Conservation (phyloP, 2,329 filamentous ascomycete species). For the Fusarium paranaense region DNA sequence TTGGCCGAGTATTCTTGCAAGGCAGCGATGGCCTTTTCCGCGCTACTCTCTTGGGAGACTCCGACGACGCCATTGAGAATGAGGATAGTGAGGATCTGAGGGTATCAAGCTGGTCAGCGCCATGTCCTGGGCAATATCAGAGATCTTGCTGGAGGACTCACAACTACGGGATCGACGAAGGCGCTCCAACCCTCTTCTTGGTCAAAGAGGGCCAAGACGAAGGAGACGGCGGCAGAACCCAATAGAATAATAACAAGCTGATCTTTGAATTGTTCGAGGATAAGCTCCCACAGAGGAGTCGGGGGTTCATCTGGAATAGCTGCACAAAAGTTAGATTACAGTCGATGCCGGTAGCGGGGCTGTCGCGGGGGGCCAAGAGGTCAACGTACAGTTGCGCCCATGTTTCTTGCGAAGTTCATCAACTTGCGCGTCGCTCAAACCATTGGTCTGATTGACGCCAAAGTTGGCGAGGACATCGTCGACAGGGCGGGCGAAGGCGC, state of each 20-base stretch:
- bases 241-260: constrained; percentile 96
- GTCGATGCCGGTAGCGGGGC: constrained; percentile 15
- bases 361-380: constrained; percentile 9
- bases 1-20: constrained; percentile 99
- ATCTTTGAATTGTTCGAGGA: constrained; percentile 99
- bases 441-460: constrained; percentile 64
- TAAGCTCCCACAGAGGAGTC: constrained; percentile 94
- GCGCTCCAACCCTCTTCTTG: constrained; percentile 94
- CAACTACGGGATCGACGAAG: constrained; percentile 95
- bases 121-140: constrained; percentile 1
- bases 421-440: constrained; percentile 71
- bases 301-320: constrained; percentile 87
- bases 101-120: constrained; percentile 12
- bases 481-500: constrained; percentile 69
- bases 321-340: constrained; percentile 45
- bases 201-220: constrained; percentile 92
- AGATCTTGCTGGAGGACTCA: constrained; percentile 62
- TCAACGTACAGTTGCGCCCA: constrained; percentile 72
- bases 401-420: constrained; percentile 66
- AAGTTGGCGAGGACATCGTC: constrained; percentile 70
- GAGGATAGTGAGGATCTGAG: constrained; percentile 92
- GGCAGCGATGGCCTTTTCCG: constrained; percentile 97
- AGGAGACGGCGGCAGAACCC: constrained; percentile 92
- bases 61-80: constrained; percentile 97
- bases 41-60: constrained; percentile 98